phyloP scores from a whole-genome alignment of 2,329 filamentous ascomycete genomes.

The Xylariaceae sp. region DNA sequence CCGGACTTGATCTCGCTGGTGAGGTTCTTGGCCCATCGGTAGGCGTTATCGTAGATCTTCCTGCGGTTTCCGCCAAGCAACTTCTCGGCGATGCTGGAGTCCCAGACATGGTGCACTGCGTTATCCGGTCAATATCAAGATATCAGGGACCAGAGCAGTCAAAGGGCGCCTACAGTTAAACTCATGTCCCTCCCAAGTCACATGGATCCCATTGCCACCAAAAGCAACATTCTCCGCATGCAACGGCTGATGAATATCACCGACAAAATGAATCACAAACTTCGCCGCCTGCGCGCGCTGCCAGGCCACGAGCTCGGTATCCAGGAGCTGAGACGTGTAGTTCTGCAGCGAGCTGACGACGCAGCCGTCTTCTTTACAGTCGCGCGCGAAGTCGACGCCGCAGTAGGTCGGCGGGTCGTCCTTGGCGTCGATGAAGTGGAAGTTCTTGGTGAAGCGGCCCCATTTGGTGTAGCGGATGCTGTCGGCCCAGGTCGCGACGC shows the following conservation, averaged over 20 bases:
- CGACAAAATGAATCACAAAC: slow-evolving; percentile 63
- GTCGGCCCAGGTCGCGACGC: slow-evolving; percentile 63
- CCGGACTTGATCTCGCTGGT: slow-evolving; percentile 50
- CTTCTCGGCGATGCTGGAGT: slow-evolving; percentile 63
- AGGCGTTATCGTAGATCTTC: slow-evolving; percentile 46
- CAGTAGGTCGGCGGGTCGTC: slow-evolving; percentile 56
- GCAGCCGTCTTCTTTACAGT: slow-evolving; percentile 59
- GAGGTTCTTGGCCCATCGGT: slow-evolving; percentile 53
- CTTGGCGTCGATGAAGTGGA: slow-evolving; percentile 66
- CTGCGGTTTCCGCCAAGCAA: slow-evolving; percentile 51
- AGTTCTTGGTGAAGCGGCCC: slow-evolving; percentile 55
- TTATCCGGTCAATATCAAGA: slow-evolving; percentile 1
- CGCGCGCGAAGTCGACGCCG: slow-evolving; percentile 54
- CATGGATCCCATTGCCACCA: slow-evolving; percentile 64
- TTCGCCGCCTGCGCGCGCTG: slow-evolving; percentile 56
- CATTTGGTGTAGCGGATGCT: slow-evolving; percentile 59
- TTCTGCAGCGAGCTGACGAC: slow-evolving; percentile 57
- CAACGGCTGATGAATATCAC: slow-evolving; percentile 65
- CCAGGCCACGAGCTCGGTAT: slow-evolving; percentile 40
- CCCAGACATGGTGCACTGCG: slow-evolving; percentile 64
- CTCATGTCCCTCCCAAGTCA: slow-evolving; percentile 51
- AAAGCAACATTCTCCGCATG: slow-evolving; percentile 58
- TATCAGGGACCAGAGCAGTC: neutral
- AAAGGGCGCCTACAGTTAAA: slow-evolving; percentile 43
- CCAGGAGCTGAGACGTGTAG: slow-evolving; percentile 53